Conservation (phyloP, 78 protist species). For the Bodo saltans region DNA sequence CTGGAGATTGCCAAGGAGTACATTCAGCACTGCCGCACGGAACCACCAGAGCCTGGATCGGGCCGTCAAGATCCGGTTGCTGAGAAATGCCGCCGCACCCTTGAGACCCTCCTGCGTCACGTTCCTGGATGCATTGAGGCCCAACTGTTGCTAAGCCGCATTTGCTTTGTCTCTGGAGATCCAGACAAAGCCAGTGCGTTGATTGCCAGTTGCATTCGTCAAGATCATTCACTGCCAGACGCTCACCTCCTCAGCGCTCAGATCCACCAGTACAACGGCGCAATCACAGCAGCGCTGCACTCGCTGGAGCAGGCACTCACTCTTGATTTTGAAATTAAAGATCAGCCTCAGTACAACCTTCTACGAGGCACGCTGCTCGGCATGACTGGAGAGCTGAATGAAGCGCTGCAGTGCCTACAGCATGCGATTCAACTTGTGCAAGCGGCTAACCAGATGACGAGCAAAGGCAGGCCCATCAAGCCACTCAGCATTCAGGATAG, state of each 20-base stretch:
- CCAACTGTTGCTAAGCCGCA: conserved; percentile 36
- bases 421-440: conserved; percentile 10
- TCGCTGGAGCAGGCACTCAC: conserved; percentile 45
- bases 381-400: background rate
- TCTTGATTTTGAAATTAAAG: conserved; percentile 47
- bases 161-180: conserved; percentile 15
- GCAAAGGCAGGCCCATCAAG: background rate
- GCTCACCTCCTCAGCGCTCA: conserved; percentile 52
- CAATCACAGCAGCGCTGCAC: conserved; percentile 1
- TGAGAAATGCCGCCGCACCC: background rate
- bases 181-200: conserved; percentile 19
- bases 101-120: conserved; percentile 14
- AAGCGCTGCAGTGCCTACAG: conserved; percentile 26
- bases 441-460: background rate
- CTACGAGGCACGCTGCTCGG: conserved; percentile 25
- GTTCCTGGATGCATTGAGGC: conserved; percentile 41
- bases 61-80: conserved; percentile 11
- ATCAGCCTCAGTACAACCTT: conserved; percentile 44
- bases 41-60: conserved; percentile 26
- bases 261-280: conserved; percentile 15
- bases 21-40: conserved; percentile 19
- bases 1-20: conserved; percentile 41
- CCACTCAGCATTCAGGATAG: conserved; percentile 14
- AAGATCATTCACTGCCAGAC: conserved; percentile 23
- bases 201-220: conserved; percentile 8